Evolutionary conservation across 2,329 filamentous ascomycete species (phyloP), one percentile per base, ranked within the genome.

Genomic region (Apiospora aurea): DNA sequence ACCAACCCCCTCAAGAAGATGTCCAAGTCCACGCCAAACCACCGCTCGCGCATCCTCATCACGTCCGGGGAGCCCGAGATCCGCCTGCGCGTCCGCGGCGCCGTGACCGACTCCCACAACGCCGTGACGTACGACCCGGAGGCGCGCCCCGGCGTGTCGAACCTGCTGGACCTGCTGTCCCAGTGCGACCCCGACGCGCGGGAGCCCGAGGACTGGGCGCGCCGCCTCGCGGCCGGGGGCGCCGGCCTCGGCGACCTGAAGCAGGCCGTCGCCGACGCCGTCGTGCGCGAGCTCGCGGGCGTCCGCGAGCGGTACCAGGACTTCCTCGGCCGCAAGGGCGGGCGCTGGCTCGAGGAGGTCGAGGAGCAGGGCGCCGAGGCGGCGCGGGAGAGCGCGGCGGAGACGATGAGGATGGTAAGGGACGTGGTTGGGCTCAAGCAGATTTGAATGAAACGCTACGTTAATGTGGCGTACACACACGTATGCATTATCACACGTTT

Each of bases 1-100:
- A 90, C 89, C 69, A 85, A 94, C 14, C 96, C 96, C 0, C 83
- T 81, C 0, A 86, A 89, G 70, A 99, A 99, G 81, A 99, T 99
- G 96, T 97, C 95, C 71, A 99, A 99, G 82, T 97, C 95, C 0
- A 24, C 46, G 46, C 79, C 87, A 0, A 89, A 93, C 75, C 86
- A 88, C 2, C 89, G 88, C 69, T 97, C 94, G 10, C 89, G 94
- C 24, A 97, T 99, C 76, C 84, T 96, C 16, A 90, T 99, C 73
- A 97, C 92, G 1, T 94, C 98, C 77, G 82, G 85, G 0, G 83
- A 88, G 0, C 83, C 88, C 0, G 84, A 87, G 3, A 95, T 98
- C 73, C 82, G 83, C 26, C 82, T 82, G 67, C 97, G 97, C 80
- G 85, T 98, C 75, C 90, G 86, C 75, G 82, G 84, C 8, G 94